A percentile compares a stretch with the other conserved stretches of the same genome.
Evolutionary conservation across 805 yeast species (phyloP).

Genomic region (Alloascoidea hylecoeti): DNA sequence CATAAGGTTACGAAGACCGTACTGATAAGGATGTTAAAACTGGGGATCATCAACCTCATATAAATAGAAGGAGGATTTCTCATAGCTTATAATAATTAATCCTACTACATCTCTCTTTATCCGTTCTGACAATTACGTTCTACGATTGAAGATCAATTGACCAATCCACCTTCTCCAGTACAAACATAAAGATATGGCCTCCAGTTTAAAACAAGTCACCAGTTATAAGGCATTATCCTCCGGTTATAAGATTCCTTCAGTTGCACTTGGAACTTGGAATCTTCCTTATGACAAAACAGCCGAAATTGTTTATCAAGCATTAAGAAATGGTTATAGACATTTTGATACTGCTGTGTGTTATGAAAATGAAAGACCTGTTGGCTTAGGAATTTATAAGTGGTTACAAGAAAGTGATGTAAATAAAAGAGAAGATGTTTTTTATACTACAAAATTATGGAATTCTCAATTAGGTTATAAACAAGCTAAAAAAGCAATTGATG

Average conservation of each 20-base stretch:
- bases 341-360: conserved; percentile 63
- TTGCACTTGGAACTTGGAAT: conserved; percentile 42
- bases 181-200: not conserved
- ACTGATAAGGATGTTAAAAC: no score
- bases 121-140: no score
- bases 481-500: conserved; percentile 44
- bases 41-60: no score
- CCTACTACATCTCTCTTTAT: not conserved
- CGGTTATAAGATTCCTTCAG: conserved; percentile 38
- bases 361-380: conserved; percentile 47
- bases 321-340: conserved; percentile 57
- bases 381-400: conserved; percentile 42
- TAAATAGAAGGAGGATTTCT: no score
- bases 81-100: no score
- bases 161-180: not conserved
- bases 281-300: conserved; percentile 24
- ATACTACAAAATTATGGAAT: conserved; percentile 69
- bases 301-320: conserved; percentile 38
- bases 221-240: conserved; percentile 30
- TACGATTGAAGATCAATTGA: not conserved
- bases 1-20: no score
- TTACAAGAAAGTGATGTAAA: conserved; percentile 27
- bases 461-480: conserved; percentile 41
- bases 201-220: conserved; percentile 7
- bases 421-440: conserved; percentile 37